phyloP scores from a whole-genome alignment of 108 stramenopile genomes.

The Nannochloropsis gaditana region DNA sequence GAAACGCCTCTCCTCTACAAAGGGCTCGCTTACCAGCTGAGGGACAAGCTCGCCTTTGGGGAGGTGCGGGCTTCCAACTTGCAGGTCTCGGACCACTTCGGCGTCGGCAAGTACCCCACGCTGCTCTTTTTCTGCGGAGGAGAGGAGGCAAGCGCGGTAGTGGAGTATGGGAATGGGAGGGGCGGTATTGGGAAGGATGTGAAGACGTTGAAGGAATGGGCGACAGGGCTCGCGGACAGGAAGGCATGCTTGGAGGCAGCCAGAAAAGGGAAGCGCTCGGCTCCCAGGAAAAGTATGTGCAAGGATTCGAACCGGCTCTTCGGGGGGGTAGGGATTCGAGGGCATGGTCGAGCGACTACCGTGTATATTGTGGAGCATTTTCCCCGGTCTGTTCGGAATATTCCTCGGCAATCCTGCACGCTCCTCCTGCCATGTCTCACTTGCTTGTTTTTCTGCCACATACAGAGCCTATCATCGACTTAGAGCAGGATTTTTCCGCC shows the following conservation, averaged over 20 bases:
- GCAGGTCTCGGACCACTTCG: constrained; percentile 34
- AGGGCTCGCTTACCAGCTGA: constrained; percentile 33
- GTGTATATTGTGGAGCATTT: background rate
- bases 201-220: constrained; percentile 30
- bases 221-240: constrained; percentile 26
- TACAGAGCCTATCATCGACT: constrained; percentile 23
- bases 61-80: constrained; percentile 47
- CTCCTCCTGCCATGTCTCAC: background rate
- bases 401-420: background rate
- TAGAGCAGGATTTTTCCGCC: constrained; percentile 42
- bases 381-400: background rate
- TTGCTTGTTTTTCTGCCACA: background rate
- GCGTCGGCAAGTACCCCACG: constrained; percentile 35
- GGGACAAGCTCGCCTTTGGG: constrained; percentile 39
- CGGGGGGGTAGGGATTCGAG: background rate
- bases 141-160: constrained; percentile 23
- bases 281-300: constrained; percentile 19
- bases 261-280: constrained; percentile 5
- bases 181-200: background rate
- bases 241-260: constrained; percentile 27
- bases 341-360: background rate
- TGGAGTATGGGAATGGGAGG: constrained; percentile 11
- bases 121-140: constrained; percentile 44
- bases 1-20: constrained; percentile 44
- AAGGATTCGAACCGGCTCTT: background rate